phyloP scores from a whole-genome alignment of 306 rosid genomes.

The Prunus mume region DNA sequence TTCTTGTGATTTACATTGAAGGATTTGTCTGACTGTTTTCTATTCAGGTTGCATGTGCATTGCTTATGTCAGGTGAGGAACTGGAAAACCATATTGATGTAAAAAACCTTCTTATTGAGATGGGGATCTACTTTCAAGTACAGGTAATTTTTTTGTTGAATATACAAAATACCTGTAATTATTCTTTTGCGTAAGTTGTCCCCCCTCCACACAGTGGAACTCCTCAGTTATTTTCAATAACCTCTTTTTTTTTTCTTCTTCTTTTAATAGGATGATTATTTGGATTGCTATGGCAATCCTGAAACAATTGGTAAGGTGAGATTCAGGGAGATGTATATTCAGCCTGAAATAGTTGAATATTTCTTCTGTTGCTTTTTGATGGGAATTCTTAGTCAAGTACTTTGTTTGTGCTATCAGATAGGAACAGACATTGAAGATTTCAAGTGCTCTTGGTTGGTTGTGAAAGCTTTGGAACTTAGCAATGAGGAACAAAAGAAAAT shows the following conservation, averaged over 20 bases:
- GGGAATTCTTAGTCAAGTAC: slow-evolving; percentile 15
- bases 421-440: slow-evolving; percentile 96
- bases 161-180: neutral
- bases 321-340: neutral
- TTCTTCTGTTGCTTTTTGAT: neutral
- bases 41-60: slow-evolving; percentile 44
- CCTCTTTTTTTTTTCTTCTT: neutral
- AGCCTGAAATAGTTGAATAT: neutral
- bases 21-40: slow-evolving; percentile 19
- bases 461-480: slow-evolving; percentile 79
- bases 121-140: slow-evolving; percentile 48
- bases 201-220: neutral
- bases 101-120: slow-evolving; percentile 35
- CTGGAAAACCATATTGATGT: slow-evolving; percentile 36
- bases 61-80: slow-evolving; percentile 36
- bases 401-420: slow-evolving; percentile 49
- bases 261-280: slow-evolving; percentile 68
- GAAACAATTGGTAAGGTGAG: slow-evolving; percentile 77
- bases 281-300: slow-evolving; percentile 87
- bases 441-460: slow-evolving; percentile 92
- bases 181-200: neutral
- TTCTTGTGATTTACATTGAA: slow-evolving; percentile 9
- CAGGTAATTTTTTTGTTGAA: slow-evolving; percentile 22
- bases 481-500: slow-evolving; percentile 70
- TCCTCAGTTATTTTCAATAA: neutral